Conservation (phyloP, 2,329 filamentous ascomycete species). For the Penicillium sp. region DNA sequence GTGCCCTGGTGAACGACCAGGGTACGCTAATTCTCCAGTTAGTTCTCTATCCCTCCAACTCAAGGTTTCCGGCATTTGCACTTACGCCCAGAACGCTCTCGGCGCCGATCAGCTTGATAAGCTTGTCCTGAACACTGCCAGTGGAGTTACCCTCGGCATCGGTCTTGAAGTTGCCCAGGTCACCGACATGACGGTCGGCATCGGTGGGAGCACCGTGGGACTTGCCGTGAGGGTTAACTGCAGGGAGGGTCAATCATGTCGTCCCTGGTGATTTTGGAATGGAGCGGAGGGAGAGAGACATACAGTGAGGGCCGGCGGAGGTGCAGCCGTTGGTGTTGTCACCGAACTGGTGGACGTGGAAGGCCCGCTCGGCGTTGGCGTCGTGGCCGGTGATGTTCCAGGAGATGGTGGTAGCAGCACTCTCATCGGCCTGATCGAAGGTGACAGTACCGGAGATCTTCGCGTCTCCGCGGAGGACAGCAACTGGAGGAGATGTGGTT, state of each 20-base stretch:
- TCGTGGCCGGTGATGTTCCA: constrained; percentile 95
- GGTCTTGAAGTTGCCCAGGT: constrained; percentile 96
- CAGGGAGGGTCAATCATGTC: not conserved
- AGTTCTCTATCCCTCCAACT: not conserved
- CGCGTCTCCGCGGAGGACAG: constrained; percentile 96
- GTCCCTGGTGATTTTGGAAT: not conserved
- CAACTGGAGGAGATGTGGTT: constrained; percentile 64
- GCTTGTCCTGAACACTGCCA: constrained; percentile 77
- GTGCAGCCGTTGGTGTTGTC: constrained; percentile 99
- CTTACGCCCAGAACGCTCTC: constrained; percentile 91
- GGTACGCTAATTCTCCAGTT: constrained; percentile 70
- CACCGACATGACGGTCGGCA: constrained; percentile 88
- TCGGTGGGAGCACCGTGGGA: constrained; percentile 86
- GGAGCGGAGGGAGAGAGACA: constrained; percentile 47
- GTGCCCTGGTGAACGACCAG: constrained; percentile 94
- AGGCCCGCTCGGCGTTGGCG: constrained; percentile 92
- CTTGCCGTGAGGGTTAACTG: constrained; percentile 95
- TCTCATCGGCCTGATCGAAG: constrained; percentile 91
- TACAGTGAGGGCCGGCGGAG: constrained; percentile 96
- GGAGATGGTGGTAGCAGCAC: constrained; percentile 78
- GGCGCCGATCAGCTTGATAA: constrained; percentile 94
- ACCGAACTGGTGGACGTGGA: constrained; percentile 98
- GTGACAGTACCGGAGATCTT: constrained; percentile 91
- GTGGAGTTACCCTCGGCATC: constrained; percentile 89
- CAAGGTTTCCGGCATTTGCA: constrained; percentile 12